Evolutionary conservation across 2,329 filamentous ascomycete species (phyloP).

Genomic region (Pseudogymnoascus verrucosus): DNA sequence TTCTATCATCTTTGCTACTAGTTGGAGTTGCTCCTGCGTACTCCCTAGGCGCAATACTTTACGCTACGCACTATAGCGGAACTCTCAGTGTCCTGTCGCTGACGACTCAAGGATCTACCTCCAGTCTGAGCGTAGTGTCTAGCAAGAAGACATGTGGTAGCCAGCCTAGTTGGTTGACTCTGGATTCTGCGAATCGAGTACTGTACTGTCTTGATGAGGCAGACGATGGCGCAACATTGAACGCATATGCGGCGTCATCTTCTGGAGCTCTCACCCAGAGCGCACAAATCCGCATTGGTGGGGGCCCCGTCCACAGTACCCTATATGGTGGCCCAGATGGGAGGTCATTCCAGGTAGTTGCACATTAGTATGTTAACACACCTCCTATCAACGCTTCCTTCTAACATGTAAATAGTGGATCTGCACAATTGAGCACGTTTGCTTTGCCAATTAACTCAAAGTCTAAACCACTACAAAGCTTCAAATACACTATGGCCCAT

Average conservation of each 20-base stretch:
- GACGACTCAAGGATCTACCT: neutral
- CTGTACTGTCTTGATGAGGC: conserved; percentile 24
- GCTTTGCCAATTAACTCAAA: neutral
- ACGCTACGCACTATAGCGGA: neutral
- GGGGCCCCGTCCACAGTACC: conserved; percentile 19
- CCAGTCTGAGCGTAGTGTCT: neutral
- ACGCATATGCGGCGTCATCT: neutral
- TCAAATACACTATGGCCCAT: conserved; percentile 9
- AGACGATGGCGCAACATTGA: neutral
- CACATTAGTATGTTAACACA: conserved; percentile 24
- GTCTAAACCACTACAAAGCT: conserved; percentile 11
- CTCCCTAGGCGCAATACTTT: neutral
- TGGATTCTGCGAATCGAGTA: conserved; percentile 18
- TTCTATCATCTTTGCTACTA: neutral
- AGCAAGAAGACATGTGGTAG: neutral
- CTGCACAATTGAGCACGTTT: conserved; percentile 13
- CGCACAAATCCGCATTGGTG: neutral
- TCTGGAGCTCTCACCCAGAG: neutral
- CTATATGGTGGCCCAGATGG: conserved; percentile 13
- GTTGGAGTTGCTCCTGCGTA: neutral
- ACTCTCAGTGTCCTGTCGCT: neutral
- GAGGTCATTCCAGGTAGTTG: conserved; percentile 17
- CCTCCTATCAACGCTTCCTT: conserved; percentile 13
- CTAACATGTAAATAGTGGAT: conserved; percentile 9
- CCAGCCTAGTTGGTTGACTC: conserved; percentile 18